Percentiles rank a stretch among this genome's conserved stretches.
phyloP scores from a whole-genome alignment of 345 rosid species.

The Camelina laxa region DNA sequence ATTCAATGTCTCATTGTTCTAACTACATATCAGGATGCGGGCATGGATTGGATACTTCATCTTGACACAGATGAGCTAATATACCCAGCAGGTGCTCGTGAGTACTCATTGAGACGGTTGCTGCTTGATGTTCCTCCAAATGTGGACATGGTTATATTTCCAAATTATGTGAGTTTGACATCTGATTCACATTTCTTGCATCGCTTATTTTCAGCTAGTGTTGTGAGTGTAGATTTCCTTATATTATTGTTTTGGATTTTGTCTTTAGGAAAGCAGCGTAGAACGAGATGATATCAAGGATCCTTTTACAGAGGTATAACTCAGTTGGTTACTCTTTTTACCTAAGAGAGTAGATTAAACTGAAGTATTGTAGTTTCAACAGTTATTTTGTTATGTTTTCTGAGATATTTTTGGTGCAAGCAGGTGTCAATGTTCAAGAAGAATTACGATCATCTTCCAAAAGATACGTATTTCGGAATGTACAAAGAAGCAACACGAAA shows the following conservation, averaged over 20 bases:
- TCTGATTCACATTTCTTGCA: constrained; percentile 16
- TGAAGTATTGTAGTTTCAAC: constrained; percentile 3
- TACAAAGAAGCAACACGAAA: constrained; percentile 90
- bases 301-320: constrained; percentile 88
- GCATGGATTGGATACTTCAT: constrained; percentile 93
- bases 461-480: constrained; percentile 92
- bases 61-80: constrained; percentile 93
- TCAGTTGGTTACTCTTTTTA: constrained; percentile 16
- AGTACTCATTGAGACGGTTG: constrained; percentile 84
- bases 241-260: constrained; percentile 21
- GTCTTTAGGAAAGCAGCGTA: constrained; percentile 78
- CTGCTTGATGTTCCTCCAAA: constrained; percentile 82
- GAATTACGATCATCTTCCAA: constrained; percentile 94
- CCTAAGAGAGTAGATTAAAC: constrained; percentile 4
- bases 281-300: constrained; percentile 90
- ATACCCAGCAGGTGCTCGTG: constrained; percentile 91
- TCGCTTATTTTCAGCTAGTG: constrained; percentile 7
- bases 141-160: constrained; percentile 92
- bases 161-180: constrained; percentile 81
- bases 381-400: constrained; percentile 2
- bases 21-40: constrained; percentile 63
- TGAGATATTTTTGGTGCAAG: constrained; percentile 28
- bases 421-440: constrained; percentile 97
- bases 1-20: constrained; percentile 8
- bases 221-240: background rate